A percentile compares a stretch with the other conserved stretches of the same genome.
Evolutionary conservation across 2,329 filamentous ascomycete genomes (phyloP).

Genomic region (Alternaria sp.): DNA sequence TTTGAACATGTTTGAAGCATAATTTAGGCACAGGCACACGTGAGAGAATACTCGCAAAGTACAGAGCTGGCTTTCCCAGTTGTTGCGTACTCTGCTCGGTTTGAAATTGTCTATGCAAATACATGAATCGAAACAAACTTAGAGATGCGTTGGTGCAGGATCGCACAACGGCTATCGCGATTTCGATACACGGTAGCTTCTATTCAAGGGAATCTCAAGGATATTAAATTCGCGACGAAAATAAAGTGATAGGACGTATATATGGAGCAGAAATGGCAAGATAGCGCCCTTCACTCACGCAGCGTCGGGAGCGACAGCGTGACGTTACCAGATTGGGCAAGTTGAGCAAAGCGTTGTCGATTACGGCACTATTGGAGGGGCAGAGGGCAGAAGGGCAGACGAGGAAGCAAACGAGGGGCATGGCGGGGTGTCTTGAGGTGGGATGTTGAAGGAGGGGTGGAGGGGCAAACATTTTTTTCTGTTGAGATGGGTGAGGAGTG

Average conservation of each 20-base stretch:
- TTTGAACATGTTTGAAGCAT: not conserved
- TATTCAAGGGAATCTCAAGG: not conserved
- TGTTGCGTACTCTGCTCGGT: not conserved
- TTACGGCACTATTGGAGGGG: conserved; percentile 2
- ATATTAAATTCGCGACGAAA: not conserved
- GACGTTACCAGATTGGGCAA: not conserved
- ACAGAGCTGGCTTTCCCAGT: not conserved
- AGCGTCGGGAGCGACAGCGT: not conserved
- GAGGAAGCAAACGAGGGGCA: conserved; percentile 1
- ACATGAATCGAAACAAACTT: not conserved
- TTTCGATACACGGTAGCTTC: not conserved
- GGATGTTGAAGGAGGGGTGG: not conserved
- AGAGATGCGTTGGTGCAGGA: not conserved
- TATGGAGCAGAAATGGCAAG: not conserved
- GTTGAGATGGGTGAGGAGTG: not conserved
- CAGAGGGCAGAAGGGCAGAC: not conserved
- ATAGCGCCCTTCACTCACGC: not conserved
- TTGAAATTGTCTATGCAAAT: not conserved
- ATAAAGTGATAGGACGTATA: not conserved
- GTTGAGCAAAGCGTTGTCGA: not conserved
- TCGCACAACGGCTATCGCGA: not conserved
- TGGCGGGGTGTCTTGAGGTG: not conserved
- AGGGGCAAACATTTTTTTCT: not conserved
- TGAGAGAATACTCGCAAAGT: not conserved
- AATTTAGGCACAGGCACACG: not conserved